Percentiles rank a stretch among this genome's conserved stretches.
Evolutionary conservation across 768 basidiomycete species (phyloP).

Genomic region (Cyclocybe aegerita): DNA sequence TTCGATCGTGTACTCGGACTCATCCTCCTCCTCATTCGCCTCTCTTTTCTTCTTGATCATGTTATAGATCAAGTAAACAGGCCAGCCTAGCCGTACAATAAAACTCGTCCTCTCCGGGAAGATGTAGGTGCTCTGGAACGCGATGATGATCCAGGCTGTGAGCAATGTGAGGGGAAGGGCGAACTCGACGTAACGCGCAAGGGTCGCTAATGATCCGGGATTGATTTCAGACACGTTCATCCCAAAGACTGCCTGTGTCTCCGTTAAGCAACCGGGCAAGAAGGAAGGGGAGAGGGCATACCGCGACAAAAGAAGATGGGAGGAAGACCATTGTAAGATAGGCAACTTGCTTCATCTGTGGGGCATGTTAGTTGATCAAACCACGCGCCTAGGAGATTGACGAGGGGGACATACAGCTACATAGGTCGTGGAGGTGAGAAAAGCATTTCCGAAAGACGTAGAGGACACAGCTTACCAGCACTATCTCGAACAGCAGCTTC

Average conservation of each 20-base stretch:
- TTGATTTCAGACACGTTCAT: conserved; percentile 56
- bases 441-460: neutral
- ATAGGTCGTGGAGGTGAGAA: neutral
- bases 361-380: neutral
- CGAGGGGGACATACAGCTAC: conserved; percentile 18
- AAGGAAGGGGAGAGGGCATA: conserved; percentile 21
- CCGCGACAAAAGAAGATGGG: conserved; percentile 53
- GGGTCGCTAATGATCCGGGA: conserved; percentile 31
- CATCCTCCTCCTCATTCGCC: neutral
- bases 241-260: conserved; percentile 49
- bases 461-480: conserved; percentile 33
- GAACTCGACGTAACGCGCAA: conserved; percentile 39
- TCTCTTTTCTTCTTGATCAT: conserved; percentile 5
- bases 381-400: neutral
- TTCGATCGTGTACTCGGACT: too few relatives aligned
- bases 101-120: conserved; percentile 21
- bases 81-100: conserved; percentile 22
- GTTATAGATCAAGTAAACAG: conserved; percentile 15
- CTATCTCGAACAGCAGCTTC: conserved; percentile 50
- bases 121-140: conserved; percentile 46
- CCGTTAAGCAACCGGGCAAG: neutral
- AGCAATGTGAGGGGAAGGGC: conserved; percentile 45
- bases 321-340: conserved; percentile 65
- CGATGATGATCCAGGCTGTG: conserved; percentile 51
- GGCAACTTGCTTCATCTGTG: conserved; percentile 55